Percentiles rank a stretch among this genome's conserved stretches.
Evolutionary conservation across 768 basidiomycete species (phyloP).

Genomic region (Lactarius psammicola): DNA sequence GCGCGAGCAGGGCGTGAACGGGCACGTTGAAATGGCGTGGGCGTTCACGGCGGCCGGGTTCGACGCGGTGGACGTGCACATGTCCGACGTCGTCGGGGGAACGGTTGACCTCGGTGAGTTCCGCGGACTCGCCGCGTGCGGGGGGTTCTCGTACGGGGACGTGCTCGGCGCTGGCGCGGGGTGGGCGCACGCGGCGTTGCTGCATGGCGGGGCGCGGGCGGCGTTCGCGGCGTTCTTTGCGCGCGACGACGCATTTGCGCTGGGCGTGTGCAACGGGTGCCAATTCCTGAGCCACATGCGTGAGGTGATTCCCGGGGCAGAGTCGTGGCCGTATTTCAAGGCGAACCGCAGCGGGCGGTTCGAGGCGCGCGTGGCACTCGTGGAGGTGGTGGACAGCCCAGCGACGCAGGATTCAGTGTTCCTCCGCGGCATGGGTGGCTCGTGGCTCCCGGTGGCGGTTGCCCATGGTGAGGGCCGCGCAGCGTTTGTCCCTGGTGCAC

Average conservation of each 20-base stretch:
- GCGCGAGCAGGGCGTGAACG: slow-evolving; percentile 98
- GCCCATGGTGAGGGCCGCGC: slow-evolving; percentile 93
- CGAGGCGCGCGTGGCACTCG: slow-evolving; percentile 80
- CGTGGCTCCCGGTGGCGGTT: slow-evolving; percentile 88
- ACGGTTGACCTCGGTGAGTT: slow-evolving; percentile 60
- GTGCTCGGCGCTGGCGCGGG: slow-evolving; percentile 97
- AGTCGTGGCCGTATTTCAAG: slow-evolving; percentile 89
- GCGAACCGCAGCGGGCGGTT: slow-evolving; percentile 85
- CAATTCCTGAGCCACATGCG: slow-evolving; percentile 91
- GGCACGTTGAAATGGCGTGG: slow-evolving; percentile 99
- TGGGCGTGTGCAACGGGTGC: slow-evolving; percentile 98
- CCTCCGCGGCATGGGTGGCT: slow-evolving; percentile 81
- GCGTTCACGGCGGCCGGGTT: slow-evolving; percentile 93
- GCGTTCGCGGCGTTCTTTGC: slow-evolving; percentile 84
- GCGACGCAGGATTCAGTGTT: slow-evolving; percentile 71
- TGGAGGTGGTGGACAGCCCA: slow-evolving; percentile 65
- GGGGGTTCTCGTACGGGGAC: slow-evolving; percentile 98
- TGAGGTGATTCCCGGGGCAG: slow-evolving; percentile 85
- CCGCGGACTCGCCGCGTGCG: slow-evolving; percentile 91
- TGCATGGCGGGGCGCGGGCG: slow-evolving; percentile 69
- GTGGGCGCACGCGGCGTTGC: slow-evolving; percentile 95
- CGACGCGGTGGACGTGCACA: slow-evolving; percentile 94
- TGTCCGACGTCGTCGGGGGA: slow-evolving; percentile 91
- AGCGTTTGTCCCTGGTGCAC: slow-evolving; percentile 45
- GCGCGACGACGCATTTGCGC: slow-evolving; percentile 77